Base-by-base conservation (phyloP, 2,329 filamentous ascomycete species). In the Paraconiothyrium sp. region DNA sequence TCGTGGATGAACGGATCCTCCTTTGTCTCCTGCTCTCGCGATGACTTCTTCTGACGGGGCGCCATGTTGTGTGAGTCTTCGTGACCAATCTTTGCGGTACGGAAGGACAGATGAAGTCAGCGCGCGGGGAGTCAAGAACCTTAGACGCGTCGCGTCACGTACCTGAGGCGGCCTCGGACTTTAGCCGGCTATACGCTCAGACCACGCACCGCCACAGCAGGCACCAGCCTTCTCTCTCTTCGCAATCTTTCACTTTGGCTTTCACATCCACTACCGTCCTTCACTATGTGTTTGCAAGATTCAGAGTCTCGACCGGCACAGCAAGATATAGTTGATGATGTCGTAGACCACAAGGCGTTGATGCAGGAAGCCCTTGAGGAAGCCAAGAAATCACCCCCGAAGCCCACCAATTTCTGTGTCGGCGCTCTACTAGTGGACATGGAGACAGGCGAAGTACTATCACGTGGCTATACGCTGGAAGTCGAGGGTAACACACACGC, bases 401-500 rank as follows among this genome's bases (percentile, higher is more conserved):
- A 91, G 72, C 91, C 94, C 2, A 93, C 92, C 55, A 98, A 98
- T 78, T 99, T 93, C 82, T 89, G 94, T 62, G 94, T 99, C 24
- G 95, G 95, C 46, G 95, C 95, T n/a, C 79, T 97, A n/a, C 84
- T 98, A 43, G 85, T 95, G 22, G 84, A 88, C 60, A 76, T 83
- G 14, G 79, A 80, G 46, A 84, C 82, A 39, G 84, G 88, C 69
- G 76, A 80, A 30, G 83, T 96, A 60, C 84, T 96, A 32, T 87
- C 91, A 0, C 92, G 92, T 1, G 94, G 95, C 58, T 98, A 94
- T 81, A 97, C 95, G 0, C 85, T 97, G 61, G 94, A 99, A 79
- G 88, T 94, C 4, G 85, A 89, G 0, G 95, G 94, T 46, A 99
- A 99, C 81, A 98, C 95, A 0, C 95, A 99, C 75, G 95, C 95